phyloP scores from a whole-genome alignment of 2,329 filamentous ascomycete species.

The Pseudomassariella vexata region DNA sequence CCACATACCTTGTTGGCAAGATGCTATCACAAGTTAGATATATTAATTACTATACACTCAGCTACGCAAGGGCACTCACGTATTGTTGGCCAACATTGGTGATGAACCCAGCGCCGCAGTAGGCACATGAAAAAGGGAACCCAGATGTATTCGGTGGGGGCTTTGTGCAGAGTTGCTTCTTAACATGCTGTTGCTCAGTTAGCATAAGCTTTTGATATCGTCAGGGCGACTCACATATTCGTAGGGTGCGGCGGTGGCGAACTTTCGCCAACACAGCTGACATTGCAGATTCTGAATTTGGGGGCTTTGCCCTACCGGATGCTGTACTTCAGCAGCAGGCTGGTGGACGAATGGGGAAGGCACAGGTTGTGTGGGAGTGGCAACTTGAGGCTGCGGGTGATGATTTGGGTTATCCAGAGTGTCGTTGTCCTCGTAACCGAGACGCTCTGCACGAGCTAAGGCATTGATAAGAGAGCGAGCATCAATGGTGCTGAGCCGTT shows the following conservation, averaged over 20 bases:
- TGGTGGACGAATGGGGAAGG: conserved; percentile 9
- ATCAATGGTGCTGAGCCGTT: conserved; percentile 46
- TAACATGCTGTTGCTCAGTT: conserved; percentile 25
- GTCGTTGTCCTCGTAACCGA: conserved; percentile 49
- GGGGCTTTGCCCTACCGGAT: too few species aligned
- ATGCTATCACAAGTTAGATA: conserved; percentile 24
- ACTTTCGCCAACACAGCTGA: conserved; percentile 21
- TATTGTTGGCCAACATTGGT: conserved; percentile 35
- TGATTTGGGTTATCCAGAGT: conserved; percentile 40
- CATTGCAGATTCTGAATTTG: conserved; percentile 17
- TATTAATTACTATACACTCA: too few species aligned
- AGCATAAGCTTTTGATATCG: conserved; percentile 1
- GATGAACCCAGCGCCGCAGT: conserved; percentile 40
- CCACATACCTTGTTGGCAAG: conserved; percentile 39
- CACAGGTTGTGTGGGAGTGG: background rate
- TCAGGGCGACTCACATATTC: conserved; percentile 21
- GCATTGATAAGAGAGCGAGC: conserved; percentile 51
- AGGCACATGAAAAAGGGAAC: conserved; percentile 33
- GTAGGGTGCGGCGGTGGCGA: conserved; percentile 16
- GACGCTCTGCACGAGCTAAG: conserved; percentile 48
- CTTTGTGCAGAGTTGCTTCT: conserved; percentile 27
- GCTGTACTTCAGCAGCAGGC: background rate
- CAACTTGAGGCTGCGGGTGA: too few species aligned
- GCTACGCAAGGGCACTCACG: conserved; percentile 20
- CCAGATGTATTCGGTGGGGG: conserved; percentile 14